A percentile compares a stretch with the other conserved stretches of the same genome.
phyloP scores from a whole-genome alignment of 2,329 filamentous ascomycete genomes.

The Phaeoacremonium minimum region DNA sequence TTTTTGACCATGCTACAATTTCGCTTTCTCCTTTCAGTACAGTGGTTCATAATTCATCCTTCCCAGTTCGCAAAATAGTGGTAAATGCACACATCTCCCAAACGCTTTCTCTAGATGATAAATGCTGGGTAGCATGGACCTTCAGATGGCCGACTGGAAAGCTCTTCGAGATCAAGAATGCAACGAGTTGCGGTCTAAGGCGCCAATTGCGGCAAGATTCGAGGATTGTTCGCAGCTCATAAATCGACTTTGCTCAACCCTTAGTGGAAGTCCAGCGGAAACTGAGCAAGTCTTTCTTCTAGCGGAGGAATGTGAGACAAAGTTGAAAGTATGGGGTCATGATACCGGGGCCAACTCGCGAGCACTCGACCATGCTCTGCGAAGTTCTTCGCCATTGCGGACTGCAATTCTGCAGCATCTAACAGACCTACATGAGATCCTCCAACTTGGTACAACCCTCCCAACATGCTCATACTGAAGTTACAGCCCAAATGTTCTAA shows the following conservation, averaged over 20 bases:
- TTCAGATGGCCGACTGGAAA: not conserved
- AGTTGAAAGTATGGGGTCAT: conserved; percentile 12
- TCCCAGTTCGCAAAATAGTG: no score
- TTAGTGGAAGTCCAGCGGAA: conserved; percentile 4
- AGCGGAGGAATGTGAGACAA: conserved; percentile 2
- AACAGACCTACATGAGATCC: conserved; percentile 4
- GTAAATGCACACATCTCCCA: no score
- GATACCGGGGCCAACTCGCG: conserved; percentile 11
- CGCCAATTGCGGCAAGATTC: conserved; percentile 11
- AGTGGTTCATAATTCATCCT: not conserved
- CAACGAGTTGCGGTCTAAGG: conserved; percentile 6
- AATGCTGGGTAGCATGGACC: not conserved
- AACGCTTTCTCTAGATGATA: no score
- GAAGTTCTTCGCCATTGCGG: conserved; percentile 2
- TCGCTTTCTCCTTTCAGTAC: not conserved
- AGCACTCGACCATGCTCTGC: conserved; percentile 10
- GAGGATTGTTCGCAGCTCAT: conserved; percentile 10
- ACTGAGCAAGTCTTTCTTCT: conserved; percentile 3
- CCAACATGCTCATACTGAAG: conserved; percentile 2
- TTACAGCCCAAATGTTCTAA: not conserved
- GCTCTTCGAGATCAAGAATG: not conserved
- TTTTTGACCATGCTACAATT: not conserved
- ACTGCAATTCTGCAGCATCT: conserved; percentile 5
- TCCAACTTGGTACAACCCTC: conserved; percentile 6
- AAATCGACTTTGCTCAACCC: conserved; percentile 4